Evolutionary conservation across 805 yeast genomes (phyloP).

Genomic region (Kuraishia ogatae): DNA sequence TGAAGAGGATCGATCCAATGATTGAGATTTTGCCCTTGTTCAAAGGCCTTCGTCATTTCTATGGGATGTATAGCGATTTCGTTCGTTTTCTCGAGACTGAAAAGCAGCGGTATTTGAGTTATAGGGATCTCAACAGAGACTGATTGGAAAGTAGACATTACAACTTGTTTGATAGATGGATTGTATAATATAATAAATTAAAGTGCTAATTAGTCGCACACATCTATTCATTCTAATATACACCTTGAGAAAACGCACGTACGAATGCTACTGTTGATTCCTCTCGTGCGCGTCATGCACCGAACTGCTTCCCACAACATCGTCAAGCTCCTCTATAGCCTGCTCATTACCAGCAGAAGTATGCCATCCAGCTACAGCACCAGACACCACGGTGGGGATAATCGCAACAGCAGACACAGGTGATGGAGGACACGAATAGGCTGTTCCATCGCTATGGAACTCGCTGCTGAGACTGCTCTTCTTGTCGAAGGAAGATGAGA

Average conservation of each 20-base stretch:
- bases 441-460: conserved; percentile 4
- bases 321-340: background rate
- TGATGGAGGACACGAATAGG: background rate
- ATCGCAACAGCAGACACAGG: conserved; percentile 27
- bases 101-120: conserved; percentile 23
- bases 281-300: too few species aligned
- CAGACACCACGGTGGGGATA: conserved; percentile 49
- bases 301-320: background rate
- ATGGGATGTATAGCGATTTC: conserved; percentile 40
- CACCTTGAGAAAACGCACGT: too few species aligned
- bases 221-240: background rate
- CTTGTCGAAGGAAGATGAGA: background rate
- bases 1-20: conserved; percentile 37
- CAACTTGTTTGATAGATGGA: too few species aligned
- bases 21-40: conserved; percentile 43
- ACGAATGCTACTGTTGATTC: too few species aligned
- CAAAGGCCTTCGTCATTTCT: conserved; percentile 40
- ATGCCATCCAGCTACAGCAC: conserved; percentile 47
- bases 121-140: background rate
- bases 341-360: background rate
- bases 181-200: too few species aligned
- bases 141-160: too few species aligned
- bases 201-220: background rate
- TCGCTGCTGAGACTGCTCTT: conserved; percentile 1
- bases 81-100: conserved; percentile 29